Evolutionary conservation across 2,329 filamentous ascomycete genomes (phyloP).

Genomic region (Penicillium sp.): DNA sequence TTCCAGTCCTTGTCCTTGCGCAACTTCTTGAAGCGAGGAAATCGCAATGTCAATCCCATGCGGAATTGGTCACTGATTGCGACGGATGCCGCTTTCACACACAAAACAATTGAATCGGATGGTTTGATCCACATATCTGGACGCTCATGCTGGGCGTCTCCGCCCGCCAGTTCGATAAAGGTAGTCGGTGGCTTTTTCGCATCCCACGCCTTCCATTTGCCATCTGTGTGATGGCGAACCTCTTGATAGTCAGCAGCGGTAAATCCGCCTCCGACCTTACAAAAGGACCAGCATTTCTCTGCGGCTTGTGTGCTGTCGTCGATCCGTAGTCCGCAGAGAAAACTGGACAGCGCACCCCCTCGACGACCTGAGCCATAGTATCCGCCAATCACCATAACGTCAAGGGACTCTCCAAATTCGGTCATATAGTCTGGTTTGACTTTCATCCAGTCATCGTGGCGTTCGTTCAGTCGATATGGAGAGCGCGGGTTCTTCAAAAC

Average conservation of each 20-base stretch:
- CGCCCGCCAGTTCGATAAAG: slow-evolving; percentile 78
- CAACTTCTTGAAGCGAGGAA: slow-evolving; percentile 81
- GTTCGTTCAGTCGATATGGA: slow-evolving; percentile 79
- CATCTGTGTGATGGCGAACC: slow-evolving; percentile 78
- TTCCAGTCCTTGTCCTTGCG: slow-evolving; percentile 83
- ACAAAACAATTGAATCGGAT: slow-evolving; percentile 79
- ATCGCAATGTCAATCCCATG: slow-evolving; percentile 73
- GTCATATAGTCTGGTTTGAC: slow-evolving; percentile 99
- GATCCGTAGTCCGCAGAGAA: slow-evolving; percentile 81
- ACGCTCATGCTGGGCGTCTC: slow-evolving; percentile 69
- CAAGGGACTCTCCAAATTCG: slow-evolving; percentile 89
- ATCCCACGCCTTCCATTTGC: slow-evolving; percentile 90
- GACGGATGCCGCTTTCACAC: slow-evolving; percentile 82
- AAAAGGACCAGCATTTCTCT: slow-evolving; percentile 86
- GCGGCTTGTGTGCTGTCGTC: slow-evolving; percentile 59
- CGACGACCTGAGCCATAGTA: slow-evolving; percentile 87
- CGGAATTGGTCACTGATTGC: slow-evolving; percentile 74
- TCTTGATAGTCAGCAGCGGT: slow-evolving; percentile 78
- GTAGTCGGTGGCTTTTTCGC: slow-evolving; percentile 68
- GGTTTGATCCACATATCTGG: slow-evolving; percentile 95
- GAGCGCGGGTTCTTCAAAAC: slow-evolving; percentile 92
- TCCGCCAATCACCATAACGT: slow-evolving; percentile 84
- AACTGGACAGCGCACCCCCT: slow-evolving; percentile 79
- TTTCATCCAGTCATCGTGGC: slow-evolving; percentile 96
- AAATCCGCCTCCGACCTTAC: slow-evolving; percentile 96